phyloP scores from a whole-genome alignment of 2,329 filamentous ascomycete genomes.

The Fusarium sp. region DNA sequence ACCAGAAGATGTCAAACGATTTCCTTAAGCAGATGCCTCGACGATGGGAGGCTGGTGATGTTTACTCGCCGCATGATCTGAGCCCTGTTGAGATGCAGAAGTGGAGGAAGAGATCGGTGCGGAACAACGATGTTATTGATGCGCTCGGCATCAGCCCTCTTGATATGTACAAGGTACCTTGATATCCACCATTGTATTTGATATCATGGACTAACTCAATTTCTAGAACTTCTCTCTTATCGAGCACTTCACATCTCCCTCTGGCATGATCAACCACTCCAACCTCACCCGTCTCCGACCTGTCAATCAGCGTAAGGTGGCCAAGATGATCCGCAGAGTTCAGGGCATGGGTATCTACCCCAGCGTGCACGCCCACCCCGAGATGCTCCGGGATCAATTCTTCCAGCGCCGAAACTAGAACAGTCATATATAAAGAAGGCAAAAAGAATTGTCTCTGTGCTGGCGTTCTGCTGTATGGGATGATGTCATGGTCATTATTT shows the following conservation, averaged over 20 bases:
- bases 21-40: conserved; percentile 77
- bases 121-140: conserved; percentile 82
- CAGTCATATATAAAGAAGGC: conserved; percentile 5
- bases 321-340: conserved; percentile 90
- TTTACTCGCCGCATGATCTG: conserved; percentile 93
- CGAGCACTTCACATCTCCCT: conserved; percentile 87
- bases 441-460: conserved; percentile 14
- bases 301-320: conserved; percentile 92
- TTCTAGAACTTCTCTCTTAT: conserved; percentile 91
- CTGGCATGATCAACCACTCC: conserved; percentile 88
- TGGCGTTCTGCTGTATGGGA: conserved; percentile 36
- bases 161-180: conserved; percentile 85
- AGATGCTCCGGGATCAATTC: conserved; percentile 72
- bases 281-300: conserved; percentile 83
- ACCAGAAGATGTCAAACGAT: conserved; percentile 63
- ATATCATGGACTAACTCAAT: conserved; percentile 14
- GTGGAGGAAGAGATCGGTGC: conserved; percentile 76
- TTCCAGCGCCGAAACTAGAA: conserved; percentile 45
- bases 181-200: not conserved
- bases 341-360: conserved; percentile 94
- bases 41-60: conserved; percentile 82
- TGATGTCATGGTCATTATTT: conserved; percentile 49
- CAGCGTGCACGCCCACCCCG: conserved; percentile 89
- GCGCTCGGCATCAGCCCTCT: conserved; percentile 84
- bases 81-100: conserved; percentile 83